phyloP scores from a whole-genome alignment of 1,284 basidiomycete species.

The Tilletiopsis washingtonensis region DNA sequence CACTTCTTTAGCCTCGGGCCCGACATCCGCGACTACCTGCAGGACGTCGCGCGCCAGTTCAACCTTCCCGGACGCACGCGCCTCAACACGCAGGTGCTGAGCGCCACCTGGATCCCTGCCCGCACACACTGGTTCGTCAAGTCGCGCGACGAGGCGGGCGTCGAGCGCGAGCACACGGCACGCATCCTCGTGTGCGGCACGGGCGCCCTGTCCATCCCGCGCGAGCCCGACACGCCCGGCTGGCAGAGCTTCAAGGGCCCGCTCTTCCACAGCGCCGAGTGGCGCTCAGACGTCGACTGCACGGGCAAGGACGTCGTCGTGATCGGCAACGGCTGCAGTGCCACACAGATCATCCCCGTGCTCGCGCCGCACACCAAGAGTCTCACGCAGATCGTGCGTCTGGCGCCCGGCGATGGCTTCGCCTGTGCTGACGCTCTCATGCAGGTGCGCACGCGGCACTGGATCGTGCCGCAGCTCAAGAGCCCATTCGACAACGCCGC shows the following conservation, averaged over 20 bases:
- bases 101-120: constrained; percentile 29
- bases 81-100: constrained; percentile 26
- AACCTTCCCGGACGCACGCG: constrained; percentile 17
- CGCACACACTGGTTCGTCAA: constrained; percentile 39
- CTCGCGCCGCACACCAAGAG: constrained; percentile 12
- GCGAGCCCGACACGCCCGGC: constrained; percentile 33
- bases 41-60: background rate
- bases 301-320: constrained; percentile 45
- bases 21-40: background rate
- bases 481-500: constrained; percentile 25
- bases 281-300: constrained; percentile 42
- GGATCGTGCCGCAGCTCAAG: constrained; percentile 28
- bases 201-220: constrained; percentile 39
- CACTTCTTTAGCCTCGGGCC: constrained; percentile 17
- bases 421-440: no score
- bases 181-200: constrained; percentile 36
- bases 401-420: no score
- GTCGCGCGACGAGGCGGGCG: constrained; percentile 12
- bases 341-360: constrained; percentile 25
- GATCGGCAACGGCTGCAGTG: constrained; percentile 43
- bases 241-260: constrained; percentile 35
- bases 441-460: constrained; percentile 28
- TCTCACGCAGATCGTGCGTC: constrained; percentile 2
- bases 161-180: constrained; percentile 7
- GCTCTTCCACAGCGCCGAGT: constrained; percentile 46